Evolutionary conservation across 306 rosid species (phyloP).

Genomic region (Vigna radiata): DNA sequence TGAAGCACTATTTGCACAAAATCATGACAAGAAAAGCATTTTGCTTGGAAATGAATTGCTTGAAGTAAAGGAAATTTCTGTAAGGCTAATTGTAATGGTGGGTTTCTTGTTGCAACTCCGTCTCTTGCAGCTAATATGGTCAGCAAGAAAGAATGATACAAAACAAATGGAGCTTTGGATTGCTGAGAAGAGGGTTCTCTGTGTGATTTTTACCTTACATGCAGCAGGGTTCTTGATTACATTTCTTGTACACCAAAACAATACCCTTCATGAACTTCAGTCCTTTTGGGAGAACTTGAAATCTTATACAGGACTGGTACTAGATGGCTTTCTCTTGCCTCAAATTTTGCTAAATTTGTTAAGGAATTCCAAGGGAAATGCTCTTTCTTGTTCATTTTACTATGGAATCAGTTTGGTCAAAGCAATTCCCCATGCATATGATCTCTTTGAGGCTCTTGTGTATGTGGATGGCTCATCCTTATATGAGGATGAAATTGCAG

Average conservation of each 20-base stretch:
- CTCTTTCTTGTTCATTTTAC: slow-evolving; percentile 50
- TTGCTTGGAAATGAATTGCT: slow-evolving; percentile 48
- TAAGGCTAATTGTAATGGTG: slow-evolving; percentile 46
- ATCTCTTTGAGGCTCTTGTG: slow-evolving; percentile 51
- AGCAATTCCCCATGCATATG: slow-evolving; percentile 57
- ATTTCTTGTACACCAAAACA: slow-evolving; percentile 1
- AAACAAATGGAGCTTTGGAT: slow-evolving; percentile 41
- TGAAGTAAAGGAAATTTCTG: slow-evolving; percentile 50
- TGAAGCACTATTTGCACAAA: slow-evolving; percentile 45
- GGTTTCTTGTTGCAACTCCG: slow-evolving; percentile 52
- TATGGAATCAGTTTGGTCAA: slow-evolving; percentile 55
- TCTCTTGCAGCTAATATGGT: slow-evolving; percentile 49
- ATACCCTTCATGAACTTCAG: neutral
- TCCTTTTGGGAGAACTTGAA: slow-evolving; percentile 44
- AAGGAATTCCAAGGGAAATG: slow-evolving; percentile 40
- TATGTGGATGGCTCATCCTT: slow-evolving; percentile 37
- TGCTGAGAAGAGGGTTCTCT: slow-evolving; percentile 46
- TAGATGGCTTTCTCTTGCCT: slow-evolving; percentile 61
- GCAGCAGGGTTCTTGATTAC: slow-evolving; percentile 36
- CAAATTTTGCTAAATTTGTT: slow-evolving; percentile 53
- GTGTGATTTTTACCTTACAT: slow-evolving; percentile 28
- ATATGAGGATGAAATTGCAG: slow-evolving; percentile 40
- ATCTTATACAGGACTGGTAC: slow-evolving; percentile 45
- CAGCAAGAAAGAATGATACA: slow-evolving; percentile 41
- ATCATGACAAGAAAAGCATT: neutral